A percentile compares a stretch with the other conserved stretches of the same genome.
These are phyloP conservation scores for Davidsoniella virescens DNA, from an alignment of 2,329 filamentous ascomycete species.

Conservation along the genomic window DNA sequence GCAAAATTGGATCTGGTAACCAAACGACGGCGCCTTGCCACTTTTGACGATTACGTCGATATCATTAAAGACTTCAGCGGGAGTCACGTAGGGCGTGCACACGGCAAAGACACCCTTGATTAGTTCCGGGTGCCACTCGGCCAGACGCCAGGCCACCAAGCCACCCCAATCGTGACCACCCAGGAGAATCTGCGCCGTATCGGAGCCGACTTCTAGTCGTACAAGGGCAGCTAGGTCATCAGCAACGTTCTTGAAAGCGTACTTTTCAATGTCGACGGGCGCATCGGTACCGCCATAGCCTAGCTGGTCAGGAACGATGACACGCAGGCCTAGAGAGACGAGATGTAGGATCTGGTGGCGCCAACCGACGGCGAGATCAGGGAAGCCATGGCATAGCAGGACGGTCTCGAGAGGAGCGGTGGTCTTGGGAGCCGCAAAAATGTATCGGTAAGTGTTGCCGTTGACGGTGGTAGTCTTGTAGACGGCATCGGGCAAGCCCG, in stretches of 20 bases:
- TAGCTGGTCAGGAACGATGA: slow-evolving; percentile 73
- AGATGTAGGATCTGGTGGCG: slow-evolving; percentile 73
- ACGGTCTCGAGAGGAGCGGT: slow-evolving; percentile 30
- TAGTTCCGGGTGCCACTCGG: slow-evolving; percentile 56
- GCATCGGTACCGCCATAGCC: slow-evolving; percentile 69
- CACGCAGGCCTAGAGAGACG: slow-evolving; percentile 53
- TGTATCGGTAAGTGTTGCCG: slow-evolving; percentile 48
- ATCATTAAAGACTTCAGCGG: slow-evolving; percentile 33
- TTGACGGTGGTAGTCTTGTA: slow-evolving; percentile 25
- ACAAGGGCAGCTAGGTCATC: slow-evolving; percentile 63
- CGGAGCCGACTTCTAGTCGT: slow-evolving; percentile 30
- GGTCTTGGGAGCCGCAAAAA: slow-evolving; percentile 35
- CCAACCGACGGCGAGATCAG: slow-evolving; percentile 74
- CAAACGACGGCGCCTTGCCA: slow-evolving; percentile 48
- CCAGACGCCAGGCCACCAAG: slow-evolving; percentile 55
- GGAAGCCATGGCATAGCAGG: slow-evolving; percentile 57
- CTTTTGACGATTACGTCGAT: slow-evolving; percentile 42
- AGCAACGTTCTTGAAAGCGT: slow-evolving; percentile 55
- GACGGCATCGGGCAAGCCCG: slow-evolving; percentile 24
- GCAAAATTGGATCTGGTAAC: slow-evolving; percentile 69
- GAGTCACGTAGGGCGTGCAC: slow-evolving; percentile 57
- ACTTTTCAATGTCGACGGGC: slow-evolving; percentile 43
- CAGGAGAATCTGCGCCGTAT: slow-evolving; percentile 47
- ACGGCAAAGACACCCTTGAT: slow-evolving; percentile 62
- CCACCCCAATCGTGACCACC: slow-evolving; percentile 94